Conservation (phyloP, 176 grass and related monocot genomes). For the Oryza rufipogon region DNA sequence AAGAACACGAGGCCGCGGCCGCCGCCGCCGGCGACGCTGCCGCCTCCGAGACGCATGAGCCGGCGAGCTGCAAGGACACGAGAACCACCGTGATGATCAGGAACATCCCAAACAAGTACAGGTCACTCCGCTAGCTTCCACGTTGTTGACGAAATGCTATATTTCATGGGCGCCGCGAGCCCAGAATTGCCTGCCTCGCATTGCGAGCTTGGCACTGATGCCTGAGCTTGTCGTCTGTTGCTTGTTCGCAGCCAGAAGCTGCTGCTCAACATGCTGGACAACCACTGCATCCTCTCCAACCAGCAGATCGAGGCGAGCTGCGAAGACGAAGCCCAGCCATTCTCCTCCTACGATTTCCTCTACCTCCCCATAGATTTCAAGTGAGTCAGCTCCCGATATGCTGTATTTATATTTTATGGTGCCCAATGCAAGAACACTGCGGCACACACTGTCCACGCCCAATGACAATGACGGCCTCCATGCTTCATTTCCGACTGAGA, state of each 20-base stretch:
- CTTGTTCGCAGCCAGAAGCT: slow-evolving; percentile 79
- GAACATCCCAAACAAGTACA: slow-evolving; percentile 99
- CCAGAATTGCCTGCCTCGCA: slow-evolving; percentile 22
- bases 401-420: slow-evolving; percentile 63
- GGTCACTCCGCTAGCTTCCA: slow-evolving; percentile 45
- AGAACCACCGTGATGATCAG: slow-evolving; percentile 98
- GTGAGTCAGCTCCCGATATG: slow-evolving; percentile 54
- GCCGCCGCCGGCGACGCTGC: background rate
- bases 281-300: slow-evolving; percentile 94
- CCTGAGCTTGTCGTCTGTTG: slow-evolving; percentile 25
- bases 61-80: slow-evolving; percentile 44
- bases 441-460: background rate
- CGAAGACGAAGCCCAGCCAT: slow-evolving; percentile 50
- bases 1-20: slow-evolving; percentile 42
- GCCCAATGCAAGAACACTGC: slow-evolving; percentile 20
- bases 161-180: slow-evolving; percentile 48
- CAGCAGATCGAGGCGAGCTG: slow-evolving; percentile 56
- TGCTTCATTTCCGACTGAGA: background rate
- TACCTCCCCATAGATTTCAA: slow-evolving; percentile 99
- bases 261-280: slow-evolving; percentile 92
- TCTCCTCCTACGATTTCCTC: slow-evolving; percentile 94
- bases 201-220: slow-evolving; percentile 1
- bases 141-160: slow-evolving; percentile 31
- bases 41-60: slow-evolving; percentile 10
- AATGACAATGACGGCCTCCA: background rate